These are phyloP conservation scores for Podospora tetraspora DNA, from an alignment of 495 filamentous ascomycete species.

Conservation along the genomic window DNA sequence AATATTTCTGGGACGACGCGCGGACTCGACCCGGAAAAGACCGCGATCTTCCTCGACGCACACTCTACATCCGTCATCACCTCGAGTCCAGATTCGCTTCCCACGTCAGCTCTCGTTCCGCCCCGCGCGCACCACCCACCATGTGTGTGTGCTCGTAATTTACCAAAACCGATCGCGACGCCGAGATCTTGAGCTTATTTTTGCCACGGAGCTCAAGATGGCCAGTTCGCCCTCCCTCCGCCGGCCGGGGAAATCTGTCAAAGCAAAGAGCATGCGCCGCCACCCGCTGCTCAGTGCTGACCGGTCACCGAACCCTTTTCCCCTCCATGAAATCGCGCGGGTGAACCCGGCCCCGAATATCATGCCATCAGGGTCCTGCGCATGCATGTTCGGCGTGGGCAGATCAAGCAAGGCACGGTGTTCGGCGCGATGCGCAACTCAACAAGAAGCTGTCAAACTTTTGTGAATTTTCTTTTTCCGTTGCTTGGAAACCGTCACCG, in stretches of 20 bases:
- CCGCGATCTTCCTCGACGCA: not conserved
- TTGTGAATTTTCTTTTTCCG: not conserved
- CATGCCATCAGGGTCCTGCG: not conserved
- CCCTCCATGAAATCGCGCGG: not conserved
- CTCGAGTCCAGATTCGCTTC: slow-evolving; percentile 8
- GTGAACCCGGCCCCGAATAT: not conserved
- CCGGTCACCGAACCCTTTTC: not conserved
- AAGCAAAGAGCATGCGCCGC: not conserved
- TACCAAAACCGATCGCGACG: slow-evolving; percentile 7
- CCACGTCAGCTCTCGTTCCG: slow-evolving; percentile 9
- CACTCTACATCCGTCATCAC: not conserved
- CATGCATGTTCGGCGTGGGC: not conserved
- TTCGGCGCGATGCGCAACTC: not conserved
- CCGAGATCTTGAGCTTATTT: slow-evolving; percentile 1
- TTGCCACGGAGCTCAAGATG: slow-evolving; percentile 8
- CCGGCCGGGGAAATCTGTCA: not conserved
- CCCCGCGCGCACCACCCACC: not conserved
- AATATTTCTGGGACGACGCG: not conserved
- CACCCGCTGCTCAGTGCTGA: not conserved
- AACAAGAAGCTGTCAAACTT: not conserved
- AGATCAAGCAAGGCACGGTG: not conserved
- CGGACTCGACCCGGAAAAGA: not conserved
- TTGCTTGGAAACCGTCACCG: not conserved
- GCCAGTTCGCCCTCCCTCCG: not conserved
- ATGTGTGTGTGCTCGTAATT: not conserved